Evolutionary conservation across 345 rosid species (phyloP), one percentile per base, ranked within the genome.

Genomic region (Garcia nutans): DNA sequence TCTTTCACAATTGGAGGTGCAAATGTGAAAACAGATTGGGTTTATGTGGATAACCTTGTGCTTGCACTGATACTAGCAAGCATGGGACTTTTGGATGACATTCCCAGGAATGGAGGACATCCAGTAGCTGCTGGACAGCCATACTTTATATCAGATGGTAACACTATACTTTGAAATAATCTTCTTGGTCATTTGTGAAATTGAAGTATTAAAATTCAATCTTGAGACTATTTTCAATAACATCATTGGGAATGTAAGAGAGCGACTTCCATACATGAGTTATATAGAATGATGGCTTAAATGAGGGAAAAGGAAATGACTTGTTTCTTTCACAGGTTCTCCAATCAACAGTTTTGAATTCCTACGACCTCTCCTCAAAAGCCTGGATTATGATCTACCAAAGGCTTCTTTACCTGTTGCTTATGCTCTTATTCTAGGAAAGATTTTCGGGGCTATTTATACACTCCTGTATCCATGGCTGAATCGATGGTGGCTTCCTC

Each of bases 81-180:
- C 80, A 93, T 93, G 99, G 97, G 94, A 62, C 96, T 93, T 70
- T 81, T 90, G 84, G 93, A 93, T 80, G 88, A 90, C 83, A 87
- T 95, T 84, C 93, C 94, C 13, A 90, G 91, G n/a, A 87, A 78
- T 78, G 82, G 80, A 82, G 90, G 89, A 24, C 75, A 22, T 15
- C 93, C 99, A 2, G 86, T 90, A 0, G 99, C 97, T 77, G 92
- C 97, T 80, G 97, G 97, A 70, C 96, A 93, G 79, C 89, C 97
- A 31, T 95, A 95, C 82, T 95, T 95, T 45, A 91, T 93, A 77
- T 95, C 96, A 57, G 99, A 95, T 79, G 99, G 99, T 94, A 89
- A 83, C 60, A 3, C n/a, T 33, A 61, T 19, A 8, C 23, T 72
- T 57, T 68, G 42, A 8, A 65, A 16, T 49, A 23, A 47, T 67